Conservation (phyloP, 1,139 yeast species). For the Ogataea hybrid region DNA sequence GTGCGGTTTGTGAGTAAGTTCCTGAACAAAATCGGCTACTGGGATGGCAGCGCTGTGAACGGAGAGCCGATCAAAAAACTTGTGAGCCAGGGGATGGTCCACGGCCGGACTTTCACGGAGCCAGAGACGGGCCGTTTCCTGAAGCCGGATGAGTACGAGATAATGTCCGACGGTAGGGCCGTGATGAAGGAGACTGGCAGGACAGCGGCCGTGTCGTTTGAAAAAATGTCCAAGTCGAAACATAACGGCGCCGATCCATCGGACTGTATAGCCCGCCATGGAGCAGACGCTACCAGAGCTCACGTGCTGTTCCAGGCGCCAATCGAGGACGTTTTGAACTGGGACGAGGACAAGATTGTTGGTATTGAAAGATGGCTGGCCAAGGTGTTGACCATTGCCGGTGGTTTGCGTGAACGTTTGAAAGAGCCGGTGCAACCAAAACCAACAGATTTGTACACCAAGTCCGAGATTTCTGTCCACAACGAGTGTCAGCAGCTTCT, state of each 20-base stretch:
- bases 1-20: constrained; percentile 84
- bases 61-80: constrained; percentile 82
- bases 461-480: constrained; percentile 53
- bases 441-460: constrained; percentile 24
- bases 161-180: constrained; percentile 40
- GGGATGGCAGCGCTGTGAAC: constrained; percentile 42
- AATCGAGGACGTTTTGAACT: constrained; percentile 70
- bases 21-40: constrained; percentile 59
- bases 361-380: constrained; percentile 88
- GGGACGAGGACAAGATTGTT: constrained; percentile 87
- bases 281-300: constrained; percentile 94
- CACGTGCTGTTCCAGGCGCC: constrained; percentile 96
- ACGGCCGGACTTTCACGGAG: constrained; percentile 77
- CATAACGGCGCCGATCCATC: constrained; percentile 92
- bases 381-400: constrained; percentile 50
- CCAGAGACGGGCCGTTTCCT: constrained; percentile 73
- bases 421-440: constrained; percentile 5
- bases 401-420: constrained; percentile 19
- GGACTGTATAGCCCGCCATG: constrained; percentile 71
- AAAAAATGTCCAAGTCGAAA: constrained; percentile 96
- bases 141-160: constrained; percentile 69
- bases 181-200: constrained; percentile 48
- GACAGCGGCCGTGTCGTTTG: constrained; percentile 58
- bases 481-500: constrained; percentile 55
- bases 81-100: constrained; percentile 98